Base-by-base conservation (phyloP, 306 rosid genomes). In the Pterocarpus macrocarpus region DNA sequence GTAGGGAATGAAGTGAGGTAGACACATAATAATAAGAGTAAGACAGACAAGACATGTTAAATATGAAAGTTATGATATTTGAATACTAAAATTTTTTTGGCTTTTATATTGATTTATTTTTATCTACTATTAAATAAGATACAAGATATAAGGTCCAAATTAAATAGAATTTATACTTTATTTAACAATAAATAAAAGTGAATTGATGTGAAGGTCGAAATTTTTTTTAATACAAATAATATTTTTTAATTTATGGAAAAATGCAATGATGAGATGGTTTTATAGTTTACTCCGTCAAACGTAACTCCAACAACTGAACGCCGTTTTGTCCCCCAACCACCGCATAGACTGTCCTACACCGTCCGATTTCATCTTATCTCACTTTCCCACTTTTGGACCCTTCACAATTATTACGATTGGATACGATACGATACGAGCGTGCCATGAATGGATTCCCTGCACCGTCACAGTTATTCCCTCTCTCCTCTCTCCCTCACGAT, bases 291-390 rank as follows among this genome's bases (percentile, higher is more conserved):
- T 66, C 4, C 67, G 76, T 59, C 57, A 47, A 71, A 43, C 32
- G 10, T 56, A 66, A 71, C 78, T 5, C 84, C 86, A 15, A 80
- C 52, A 82, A 56, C 52, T 64, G 81, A 71, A 89, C 85, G 73
- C 82, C 90, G 84, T 89, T 86, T 34, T 87, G 92, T 87, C 83
- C 83, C 92, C 94, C 71, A 87, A 85, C 84, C 0, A 70, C 4
- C 63, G 66, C 53, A 6, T 33, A 38, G 67, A 68, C 10, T 30
- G 41, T 68, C 73, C 85, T 66, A 83, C 63, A 73, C 87, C 76
- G 81, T 81, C 7, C 1, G 67, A 75, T 81, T 39, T 11, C 4
- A 53, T 11, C 62, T 79, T 74, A 35, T 22, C 47, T 83, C 84
- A 85, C 85, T 43, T 71, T 79, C 71, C 80, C 78, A 63, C 87